These are phyloP conservation scores for Colletotrichum truncatum DNA, from an alignment of 2,329 filamentous ascomycete genomes.

Conservation along the genomic window DNA sequence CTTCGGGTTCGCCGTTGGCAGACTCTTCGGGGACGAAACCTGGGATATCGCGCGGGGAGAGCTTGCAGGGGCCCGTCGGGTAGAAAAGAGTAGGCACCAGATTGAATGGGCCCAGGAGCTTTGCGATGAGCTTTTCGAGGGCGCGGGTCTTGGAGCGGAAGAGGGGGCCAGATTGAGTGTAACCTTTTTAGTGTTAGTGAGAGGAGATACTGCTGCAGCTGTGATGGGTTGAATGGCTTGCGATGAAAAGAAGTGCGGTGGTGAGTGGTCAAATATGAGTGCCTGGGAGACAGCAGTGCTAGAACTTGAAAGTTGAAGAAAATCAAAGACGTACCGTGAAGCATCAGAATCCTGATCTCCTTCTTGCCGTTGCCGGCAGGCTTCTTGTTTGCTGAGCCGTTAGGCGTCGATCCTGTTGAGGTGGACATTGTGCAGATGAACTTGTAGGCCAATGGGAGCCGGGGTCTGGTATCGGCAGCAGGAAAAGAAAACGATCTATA, in stretches of 20 bases:
- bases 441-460: not conserved
- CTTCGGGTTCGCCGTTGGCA: constrained; percentile 42
- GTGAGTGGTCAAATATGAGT: not conserved
- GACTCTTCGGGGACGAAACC: constrained; percentile 60
- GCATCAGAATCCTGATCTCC: constrained; percentile 76
- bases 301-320: too few relatives aligned
- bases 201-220: not conserved
- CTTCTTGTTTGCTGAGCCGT: constrained; percentile 37
- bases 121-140: constrained; percentile 81
- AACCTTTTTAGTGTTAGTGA: constrained; percentile 61
- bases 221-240: not conserved
- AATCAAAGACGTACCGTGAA: constrained; percentile 70
- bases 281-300: too few relatives aligned
- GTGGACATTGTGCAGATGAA: constrained; percentile 17
- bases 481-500: not conserved
- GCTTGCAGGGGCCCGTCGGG: constrained; percentile 73
- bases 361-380: constrained; percentile 51
- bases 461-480: not conserved
- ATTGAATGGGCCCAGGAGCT: constrained; percentile 71
- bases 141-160: constrained; percentile 92
- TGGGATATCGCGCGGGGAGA: constrained; percentile 73
- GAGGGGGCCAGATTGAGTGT: constrained; percentile 86
- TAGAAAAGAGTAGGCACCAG: constrained; percentile 68
- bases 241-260: not conserved
- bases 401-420: constrained; percentile 18